Percentiles rank a stretch among this genome's conserved stretches.
Evolutionary conservation across 805 yeast species (phyloP).

Genomic region (Yarrowia deformans): DNA sequence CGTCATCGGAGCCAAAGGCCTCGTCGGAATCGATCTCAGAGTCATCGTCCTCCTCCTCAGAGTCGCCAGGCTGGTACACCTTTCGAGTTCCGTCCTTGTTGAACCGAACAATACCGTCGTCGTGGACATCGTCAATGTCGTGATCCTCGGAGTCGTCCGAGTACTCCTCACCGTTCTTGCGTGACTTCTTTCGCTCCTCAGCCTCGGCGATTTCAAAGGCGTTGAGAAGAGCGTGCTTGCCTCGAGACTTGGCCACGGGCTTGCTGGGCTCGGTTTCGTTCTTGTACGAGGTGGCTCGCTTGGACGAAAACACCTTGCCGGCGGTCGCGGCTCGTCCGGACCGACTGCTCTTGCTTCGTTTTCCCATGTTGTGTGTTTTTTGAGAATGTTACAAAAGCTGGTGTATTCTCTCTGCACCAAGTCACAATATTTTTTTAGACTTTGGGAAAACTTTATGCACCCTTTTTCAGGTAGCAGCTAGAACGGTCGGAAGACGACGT

Average conservation of each 20-base stretch:
- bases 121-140: conserved; percentile 30
- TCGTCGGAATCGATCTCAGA: conserved; percentile 80
- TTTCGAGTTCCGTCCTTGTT: conserved; percentile 35
- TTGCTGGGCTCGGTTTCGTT: conserved; percentile 15
- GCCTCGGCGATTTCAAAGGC: conserved; percentile 32
- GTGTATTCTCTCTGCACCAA: not conserved
- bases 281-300: conserved; percentile 28
- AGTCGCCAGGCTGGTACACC: conserved; percentile 22
- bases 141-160: conserved; percentile 34
- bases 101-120: conserved; percentile 36
- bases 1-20: conserved; percentile 81
- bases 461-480: not conserved
- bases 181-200: conserved; percentile 21
- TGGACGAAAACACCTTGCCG: conserved; percentile 30
- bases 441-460: conserved; percentile 16
- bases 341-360: conserved; percentile 22
- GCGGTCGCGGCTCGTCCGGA: conserved; percentile 21
- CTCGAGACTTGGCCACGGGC: conserved; percentile 25
- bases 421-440: conserved; percentile 22
- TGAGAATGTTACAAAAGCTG: not conserved
- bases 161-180: conserved; percentile 24
- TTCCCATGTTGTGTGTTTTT: conserved; percentile 14
- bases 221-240: conserved; percentile 27
- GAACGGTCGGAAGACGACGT: too few relatives aligned
- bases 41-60: conserved; percentile 46